Conservation (phyloP, 164 flowering plant genomes). For the Kingdonia uniflora region DNA sequence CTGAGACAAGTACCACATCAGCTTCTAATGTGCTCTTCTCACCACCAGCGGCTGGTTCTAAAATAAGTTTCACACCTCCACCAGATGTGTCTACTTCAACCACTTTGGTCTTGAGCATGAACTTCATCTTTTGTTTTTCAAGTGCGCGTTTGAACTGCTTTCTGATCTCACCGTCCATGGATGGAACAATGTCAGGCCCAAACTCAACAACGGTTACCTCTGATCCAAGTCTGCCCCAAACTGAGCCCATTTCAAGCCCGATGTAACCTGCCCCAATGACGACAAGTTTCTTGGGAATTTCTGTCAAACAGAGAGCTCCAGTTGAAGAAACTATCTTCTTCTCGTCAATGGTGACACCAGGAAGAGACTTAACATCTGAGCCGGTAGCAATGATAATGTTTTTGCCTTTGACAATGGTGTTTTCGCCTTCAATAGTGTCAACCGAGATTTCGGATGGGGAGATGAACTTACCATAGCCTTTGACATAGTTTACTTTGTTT, state of each 20-base stretch:
- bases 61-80: conserved; percentile 52
- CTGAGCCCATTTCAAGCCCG: conserved; percentile 93
- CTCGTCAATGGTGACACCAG: conserved; percentile 82
- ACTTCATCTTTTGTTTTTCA: conserved; percentile 87
- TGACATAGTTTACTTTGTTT: conserved; percentile 83
- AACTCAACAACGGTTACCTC: conserved; percentile 88
- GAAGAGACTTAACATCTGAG: conserved; percentile 82
- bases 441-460: conserved; percentile 85
- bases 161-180: conserved; percentile 76
- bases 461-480: conserved; percentile 76
- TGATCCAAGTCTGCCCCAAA: conserved; percentile 82
- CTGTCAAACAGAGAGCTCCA: conserved; percentile 68
- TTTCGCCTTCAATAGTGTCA: conserved; percentile 64
- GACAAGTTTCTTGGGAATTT: conserved; percentile 76
- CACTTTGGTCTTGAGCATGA: conserved; percentile 84
- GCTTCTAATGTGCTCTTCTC: conserved; percentile 72
- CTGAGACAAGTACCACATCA: conserved; percentile 86
- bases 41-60: conserved; percentile 86
- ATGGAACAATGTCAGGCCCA: conserved; percentile 76
- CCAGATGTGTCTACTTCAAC: conserved; percentile 66
- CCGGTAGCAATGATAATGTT: conserved; percentile 88
- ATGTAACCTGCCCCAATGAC: conserved; percentile 93
- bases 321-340: conserved; percentile 88
- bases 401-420: conserved; percentile 68
- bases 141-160: conserved; percentile 77